Conservation (phyloP, 2,329 filamentous ascomycete species). For the Xylariaceae sp. region DNA sequence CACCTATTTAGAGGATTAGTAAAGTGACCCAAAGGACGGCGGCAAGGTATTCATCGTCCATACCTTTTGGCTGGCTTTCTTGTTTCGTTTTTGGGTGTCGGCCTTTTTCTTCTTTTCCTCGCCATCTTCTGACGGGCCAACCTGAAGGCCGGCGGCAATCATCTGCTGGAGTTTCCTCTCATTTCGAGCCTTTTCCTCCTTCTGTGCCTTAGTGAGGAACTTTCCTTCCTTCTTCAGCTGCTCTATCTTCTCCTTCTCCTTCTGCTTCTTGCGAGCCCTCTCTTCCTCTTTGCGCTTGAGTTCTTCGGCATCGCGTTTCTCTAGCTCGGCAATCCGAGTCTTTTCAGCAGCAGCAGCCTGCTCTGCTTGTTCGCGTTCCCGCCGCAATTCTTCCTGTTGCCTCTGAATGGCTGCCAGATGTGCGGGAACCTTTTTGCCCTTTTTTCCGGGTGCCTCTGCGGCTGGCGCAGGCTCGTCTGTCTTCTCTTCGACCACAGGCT, state of each 20-base stretch:
- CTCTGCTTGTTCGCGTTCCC: conserved; percentile 62
- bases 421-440: conserved; percentile 86
- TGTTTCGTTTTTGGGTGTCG: conserved; percentile 73
- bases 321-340: conserved; percentile 63
- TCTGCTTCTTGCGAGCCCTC: conserved; percentile 76
- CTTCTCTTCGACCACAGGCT: conserved; percentile 48
- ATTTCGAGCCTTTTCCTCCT: conserved; percentile 75
- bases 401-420: conserved; percentile 72
- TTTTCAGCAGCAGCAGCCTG: conserved; percentile 60
- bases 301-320: conserved; percentile 65
- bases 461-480: conserved; percentile 44
- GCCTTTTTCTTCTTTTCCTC: conserved; percentile 74
- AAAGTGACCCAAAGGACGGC: neutral
- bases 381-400: conserved; percentile 76
- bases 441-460: conserved; percentile 56
- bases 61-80: conserved; percentile 55
- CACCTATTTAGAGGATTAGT: conserved; percentile 40
- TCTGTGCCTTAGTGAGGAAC: conserved; percentile 82
- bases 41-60: neutral
- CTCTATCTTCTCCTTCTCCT: conserved; percentile 81
- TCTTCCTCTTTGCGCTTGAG: conserved; percentile 67
- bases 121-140: conserved; percentile 57
- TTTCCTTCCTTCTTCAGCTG: conserved; percentile 86
- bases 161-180: conserved; percentile 82
- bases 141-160: conserved; percentile 72